Evolutionary conservation across 2,329 filamentous ascomycete genomes (phyloP).

Genomic region (Diaporthe sp.): DNA sequence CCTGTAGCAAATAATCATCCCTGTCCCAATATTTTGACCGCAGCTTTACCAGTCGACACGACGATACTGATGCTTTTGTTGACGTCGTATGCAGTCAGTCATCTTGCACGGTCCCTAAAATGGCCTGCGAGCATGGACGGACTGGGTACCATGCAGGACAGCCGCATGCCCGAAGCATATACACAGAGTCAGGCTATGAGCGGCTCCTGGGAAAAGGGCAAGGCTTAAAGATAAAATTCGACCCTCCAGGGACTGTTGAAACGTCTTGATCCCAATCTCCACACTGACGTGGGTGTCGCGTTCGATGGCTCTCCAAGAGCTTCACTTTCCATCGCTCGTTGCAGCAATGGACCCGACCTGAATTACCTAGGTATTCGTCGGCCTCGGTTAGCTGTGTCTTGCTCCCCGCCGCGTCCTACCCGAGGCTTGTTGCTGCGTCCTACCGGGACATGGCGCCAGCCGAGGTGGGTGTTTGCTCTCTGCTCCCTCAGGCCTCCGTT

Average conservation of each 20-base stretch:
- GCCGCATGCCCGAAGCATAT: background rate
- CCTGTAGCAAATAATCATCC: no score
- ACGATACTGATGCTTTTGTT: no score
- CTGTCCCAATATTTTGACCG: no score
- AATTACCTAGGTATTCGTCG: background rate
- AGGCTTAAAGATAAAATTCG: no score
- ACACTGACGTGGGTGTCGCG: background rate
- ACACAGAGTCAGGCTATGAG: background rate
- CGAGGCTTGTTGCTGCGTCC: background rate
- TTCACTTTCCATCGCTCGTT: background rate
- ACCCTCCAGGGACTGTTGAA: background rate
- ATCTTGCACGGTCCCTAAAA: no score
- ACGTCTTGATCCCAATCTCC: no score
- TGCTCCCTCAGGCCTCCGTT: no score
- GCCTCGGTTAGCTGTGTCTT: background rate
- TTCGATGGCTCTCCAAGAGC: background rate
- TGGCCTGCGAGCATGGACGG: no score
- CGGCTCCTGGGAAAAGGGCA: background rate
- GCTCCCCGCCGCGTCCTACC: background rate
- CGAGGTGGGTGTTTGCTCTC: background rate
- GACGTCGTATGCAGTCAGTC: no score
- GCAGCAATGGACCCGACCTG: background rate
- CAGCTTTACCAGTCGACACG: no score
- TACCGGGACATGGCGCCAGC: background rate
- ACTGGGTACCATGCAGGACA: background rate